These are phyloP conservation scores for Diaporthe vaccinii DNA, from an alignment of 2,329 filamentous ascomycete genomes.

Conservation along the genomic window DNA sequence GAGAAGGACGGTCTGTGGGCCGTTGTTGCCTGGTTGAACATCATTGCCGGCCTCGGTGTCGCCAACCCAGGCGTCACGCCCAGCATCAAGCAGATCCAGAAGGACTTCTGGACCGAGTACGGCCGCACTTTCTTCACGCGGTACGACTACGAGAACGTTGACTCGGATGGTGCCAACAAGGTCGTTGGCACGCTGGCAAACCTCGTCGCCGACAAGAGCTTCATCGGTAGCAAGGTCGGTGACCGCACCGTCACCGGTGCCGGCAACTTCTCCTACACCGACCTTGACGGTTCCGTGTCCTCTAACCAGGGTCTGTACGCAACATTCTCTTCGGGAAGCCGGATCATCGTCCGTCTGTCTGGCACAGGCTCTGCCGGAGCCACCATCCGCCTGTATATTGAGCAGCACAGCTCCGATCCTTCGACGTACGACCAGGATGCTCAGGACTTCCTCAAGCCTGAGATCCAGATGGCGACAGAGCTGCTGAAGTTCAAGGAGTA, in stretches of 20 bases:
- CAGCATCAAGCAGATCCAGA: constrained; percentile 95
- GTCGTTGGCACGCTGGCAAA: constrained; percentile 85
- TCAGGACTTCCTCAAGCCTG: constrained; percentile 93
- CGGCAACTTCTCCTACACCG: constrained; percentile 98
- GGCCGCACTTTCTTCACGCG: constrained; percentile 99
- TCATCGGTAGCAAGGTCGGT: constrained; percentile 85
- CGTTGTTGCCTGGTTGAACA: constrained; percentile 97
- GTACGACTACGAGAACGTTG: constrained; percentile 97
- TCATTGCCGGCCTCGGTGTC: constrained; percentile 93
- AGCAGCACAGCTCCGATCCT: constrained; percentile 90
- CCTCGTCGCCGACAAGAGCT: constrained; percentile 79
- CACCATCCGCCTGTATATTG: constrained; percentile 96
- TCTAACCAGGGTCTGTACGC: constrained; percentile 97
- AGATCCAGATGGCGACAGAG: constrained; percentile 86
- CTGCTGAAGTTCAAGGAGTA: constrained; percentile 95
- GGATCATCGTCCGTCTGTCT: constrained; percentile 94
- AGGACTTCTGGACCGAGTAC: constrained; percentile 96
- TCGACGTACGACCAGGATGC: constrained; percentile 85
- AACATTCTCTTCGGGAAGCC: constrained; percentile 93
- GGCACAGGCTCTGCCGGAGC: constrained; percentile 96
- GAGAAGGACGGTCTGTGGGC: constrained; percentile 99
- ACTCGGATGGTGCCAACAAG: constrained; percentile 91
- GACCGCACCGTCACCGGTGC: constrained; percentile 88
- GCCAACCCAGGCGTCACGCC: constrained; percentile 83
- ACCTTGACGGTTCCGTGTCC: constrained; percentile 96